Conservation (phyloP, 495 filamentous ascomycete species). For the Tuber melanosporum region DNA sequence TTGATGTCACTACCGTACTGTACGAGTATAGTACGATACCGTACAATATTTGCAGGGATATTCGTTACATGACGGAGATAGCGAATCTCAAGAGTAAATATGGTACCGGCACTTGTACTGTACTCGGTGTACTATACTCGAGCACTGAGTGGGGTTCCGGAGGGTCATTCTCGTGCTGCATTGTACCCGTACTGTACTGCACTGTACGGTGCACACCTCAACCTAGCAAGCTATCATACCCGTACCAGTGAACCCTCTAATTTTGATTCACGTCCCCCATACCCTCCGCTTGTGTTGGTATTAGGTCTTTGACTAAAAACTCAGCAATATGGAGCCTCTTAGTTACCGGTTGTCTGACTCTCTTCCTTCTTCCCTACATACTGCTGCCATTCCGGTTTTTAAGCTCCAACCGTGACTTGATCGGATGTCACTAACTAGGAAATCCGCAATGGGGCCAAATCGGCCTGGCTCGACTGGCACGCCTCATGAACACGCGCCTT, state of each 20-base stretch:
- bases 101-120: too few relatives aligned
- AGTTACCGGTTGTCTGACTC: background rate
- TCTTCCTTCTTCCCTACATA: background rate
- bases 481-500: background rate
- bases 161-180: background rate
- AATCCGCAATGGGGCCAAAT: background rate
- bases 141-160: background rate
- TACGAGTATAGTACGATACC: too few relatives aligned
- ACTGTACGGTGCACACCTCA: background rate
- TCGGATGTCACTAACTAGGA: background rate
- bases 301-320: background rate
- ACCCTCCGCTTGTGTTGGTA: background rate
- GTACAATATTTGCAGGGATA: too few relatives aligned
- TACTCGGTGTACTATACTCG: too few relatives aligned
- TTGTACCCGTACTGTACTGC: too few relatives aligned
- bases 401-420: background rate
- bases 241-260: background rate
- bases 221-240: background rate
- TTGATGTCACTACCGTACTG: too few relatives aligned
- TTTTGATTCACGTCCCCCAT: background rate
- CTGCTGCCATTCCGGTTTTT: background rate
- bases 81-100: too few relatives aligned
- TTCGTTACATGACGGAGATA: too few relatives aligned
- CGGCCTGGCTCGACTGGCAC: background rate
- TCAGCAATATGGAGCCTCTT: background rate